These are phyloP conservation scores for Neospermospora avenae DNA, from an alignment of 2,329 filamentous ascomycete species.

Conservation along the genomic window DNA sequence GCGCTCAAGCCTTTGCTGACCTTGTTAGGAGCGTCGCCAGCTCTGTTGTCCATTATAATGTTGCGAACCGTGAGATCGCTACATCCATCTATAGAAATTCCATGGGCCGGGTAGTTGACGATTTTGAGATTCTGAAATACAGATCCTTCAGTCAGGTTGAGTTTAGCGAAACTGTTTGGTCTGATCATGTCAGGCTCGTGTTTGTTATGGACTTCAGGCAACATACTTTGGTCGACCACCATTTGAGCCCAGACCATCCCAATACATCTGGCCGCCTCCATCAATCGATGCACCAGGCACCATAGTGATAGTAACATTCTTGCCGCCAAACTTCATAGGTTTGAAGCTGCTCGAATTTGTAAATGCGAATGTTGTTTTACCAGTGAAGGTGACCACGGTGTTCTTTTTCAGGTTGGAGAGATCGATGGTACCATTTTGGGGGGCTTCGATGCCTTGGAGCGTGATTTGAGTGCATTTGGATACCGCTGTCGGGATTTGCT, in stretches of 20 bases:
- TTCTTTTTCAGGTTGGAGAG: slow-evolving; percentile 49
- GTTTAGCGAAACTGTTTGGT: slow-evolving; percentile 55
- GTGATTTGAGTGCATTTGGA: slow-evolving; percentile 51
- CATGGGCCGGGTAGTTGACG: slow-evolving; percentile 52
- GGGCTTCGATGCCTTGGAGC: slow-evolving; percentile 54
- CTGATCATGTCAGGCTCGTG: slow-evolving; percentile 41
- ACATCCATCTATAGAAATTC: slow-evolving; percentile 44
- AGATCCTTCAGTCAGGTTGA: slow-evolving; percentile 48
- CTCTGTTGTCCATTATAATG: slow-evolving; percentile 55
- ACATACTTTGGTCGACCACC: slow-evolving; percentile 42
- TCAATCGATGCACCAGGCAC: slow-evolving; percentile 52
- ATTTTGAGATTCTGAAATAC: slow-evolving; percentile 48
- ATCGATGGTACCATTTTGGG: slow-evolving; percentile 54
- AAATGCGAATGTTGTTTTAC: slow-evolving; percentile 46
- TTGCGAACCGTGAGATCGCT: slow-evolving; percentile 44
- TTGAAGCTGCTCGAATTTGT: slow-evolving; percentile 27
- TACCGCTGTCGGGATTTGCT: slow-evolving; percentile 47
- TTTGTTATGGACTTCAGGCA: background rate
- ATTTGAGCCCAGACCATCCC: slow-evolving; percentile 58
- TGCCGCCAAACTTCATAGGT: slow-evolving; percentile 51
- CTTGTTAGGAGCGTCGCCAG: slow-evolving; percentile 44
- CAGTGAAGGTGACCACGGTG: slow-evolving; percentile 58
- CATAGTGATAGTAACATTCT: slow-evolving; percentile 50
- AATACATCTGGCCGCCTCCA: slow-evolving; percentile 55
- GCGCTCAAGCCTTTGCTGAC: slow-evolving; percentile 22